Base-by-base conservation (phyloP, 2,329 filamentous ascomycete genomes). In the Tolypocladium tropicale region DNA sequence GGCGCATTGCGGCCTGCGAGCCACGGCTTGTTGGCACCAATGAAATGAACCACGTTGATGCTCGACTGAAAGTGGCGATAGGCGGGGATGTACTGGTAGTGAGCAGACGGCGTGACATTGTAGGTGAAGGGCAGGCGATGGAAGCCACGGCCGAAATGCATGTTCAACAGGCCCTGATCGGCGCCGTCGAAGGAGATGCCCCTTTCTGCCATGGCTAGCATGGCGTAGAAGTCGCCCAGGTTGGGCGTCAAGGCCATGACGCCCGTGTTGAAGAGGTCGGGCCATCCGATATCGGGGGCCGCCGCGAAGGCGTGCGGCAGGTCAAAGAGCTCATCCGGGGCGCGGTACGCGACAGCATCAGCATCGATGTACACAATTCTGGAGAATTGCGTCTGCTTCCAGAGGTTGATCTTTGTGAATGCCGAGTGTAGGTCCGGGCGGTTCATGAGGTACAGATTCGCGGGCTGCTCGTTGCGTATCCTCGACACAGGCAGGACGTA, bases 251-350 rank as follows among this genome's bases (percentile, higher is more conserved):
- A 73, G 37, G 91, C 90, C 90, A 99, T 95, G 64, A 99, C 84
- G 66, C 94, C 94, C n/a, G 89, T 91, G 74, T 99, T 99, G 83
- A 97, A 97, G 59, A 92, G 82, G 74, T 99, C 94, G 36, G 94
- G 94, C 94, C 94, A 99, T 63, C 94, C 94, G 65, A 97, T 91
- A 71, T 99, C 94, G 34, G 94, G 92, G 12, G 89, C 91, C 2
- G 94, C 84, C 43, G 83, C 80, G 67, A 86, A 86, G 55, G 77
- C 67, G 52, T 82, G 74, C 5, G 75, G 66, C 28, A 85, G 69
- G 56, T 85, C 80, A 67, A 99, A 95, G 55, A 99, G 84, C 78
- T 99, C 94, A 66, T 99, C 93, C 4, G 93, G 89, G 36, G 92
- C 90, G 63, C 91, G 81, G 60, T 96, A 82, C 33, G 90, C 89